These are phyloP conservation scores for Cytospora chrysosperma DNA, from an alignment of 2,329 filamentous ascomycete species.

Conservation along the genomic window DNA sequence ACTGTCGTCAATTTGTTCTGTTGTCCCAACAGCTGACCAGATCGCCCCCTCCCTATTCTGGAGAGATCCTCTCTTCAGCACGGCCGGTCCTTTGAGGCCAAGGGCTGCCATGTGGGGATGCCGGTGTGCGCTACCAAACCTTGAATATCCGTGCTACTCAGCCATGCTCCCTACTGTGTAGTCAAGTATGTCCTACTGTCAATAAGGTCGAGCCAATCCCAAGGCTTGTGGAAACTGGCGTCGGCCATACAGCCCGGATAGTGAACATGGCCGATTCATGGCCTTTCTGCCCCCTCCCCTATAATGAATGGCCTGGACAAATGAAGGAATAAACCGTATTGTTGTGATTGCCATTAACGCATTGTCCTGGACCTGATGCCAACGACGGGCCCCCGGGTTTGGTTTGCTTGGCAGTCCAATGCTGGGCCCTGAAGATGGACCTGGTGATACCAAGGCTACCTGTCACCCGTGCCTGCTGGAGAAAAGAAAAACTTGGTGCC, in stretches of 20 bases:
- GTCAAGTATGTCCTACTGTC: too few species aligned
- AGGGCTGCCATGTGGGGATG: not conserved
- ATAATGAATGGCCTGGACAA: too few species aligned
- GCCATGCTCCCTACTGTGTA: not conserved
- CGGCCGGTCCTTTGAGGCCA: not conserved
- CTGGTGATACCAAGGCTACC: too few species aligned
- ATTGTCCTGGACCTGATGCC: too few species aligned
- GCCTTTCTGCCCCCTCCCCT: too few species aligned
- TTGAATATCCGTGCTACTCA: not conserved
- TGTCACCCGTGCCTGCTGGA: not conserved
- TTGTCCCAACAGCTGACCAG: too few species aligned
- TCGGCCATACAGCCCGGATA: not conserved
- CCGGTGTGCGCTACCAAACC: not conserved
- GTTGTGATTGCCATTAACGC: not conserved
- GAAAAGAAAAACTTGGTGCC: not conserved
- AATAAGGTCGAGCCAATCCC: not conserved
- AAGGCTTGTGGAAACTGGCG: not conserved
- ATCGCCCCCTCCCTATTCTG: not conserved
- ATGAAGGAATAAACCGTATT: not conserved
- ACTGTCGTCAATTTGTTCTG: not conserved
- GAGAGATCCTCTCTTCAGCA: not conserved
- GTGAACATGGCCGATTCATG: not conserved
- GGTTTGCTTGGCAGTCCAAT: too few species aligned
- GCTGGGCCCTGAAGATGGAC: too few species aligned
- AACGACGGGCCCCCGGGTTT: too few species aligned